Conservation (phyloP, 805 yeast genomes). For the Myxozyma neglecta region DNA sequence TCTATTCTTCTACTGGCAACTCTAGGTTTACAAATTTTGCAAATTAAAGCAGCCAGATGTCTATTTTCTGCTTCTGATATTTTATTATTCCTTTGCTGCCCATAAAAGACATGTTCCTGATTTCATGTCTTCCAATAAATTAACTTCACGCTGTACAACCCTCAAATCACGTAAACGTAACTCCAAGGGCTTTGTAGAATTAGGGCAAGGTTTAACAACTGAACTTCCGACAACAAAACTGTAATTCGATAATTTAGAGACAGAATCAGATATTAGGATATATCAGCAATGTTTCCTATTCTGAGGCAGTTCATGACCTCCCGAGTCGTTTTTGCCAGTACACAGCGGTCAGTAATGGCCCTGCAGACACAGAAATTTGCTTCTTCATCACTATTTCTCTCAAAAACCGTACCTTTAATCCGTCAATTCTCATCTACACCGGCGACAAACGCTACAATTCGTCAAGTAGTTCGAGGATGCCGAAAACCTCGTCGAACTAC, state of each 20-base stretch:
- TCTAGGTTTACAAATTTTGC: too few species aligned
- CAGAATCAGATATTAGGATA: not conserved
- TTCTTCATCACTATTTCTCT: not conserved
- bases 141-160: not conserved
- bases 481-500: slow-evolving; percentile 50
- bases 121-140: not conserved
- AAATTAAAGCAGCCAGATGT: too few species aligned
- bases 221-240: not conserved
- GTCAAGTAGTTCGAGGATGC: slow-evolving; percentile 73
- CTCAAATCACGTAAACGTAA: not conserved
- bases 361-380: not conserved
- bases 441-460: slow-evolving; percentile 57
- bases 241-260: not conserved
- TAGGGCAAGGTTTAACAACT: not conserved
- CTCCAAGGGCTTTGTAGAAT: not conserved
- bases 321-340: not conserved
- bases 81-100: too few species aligned
- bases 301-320: slow-evolving; percentile 1
- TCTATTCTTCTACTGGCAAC: too few species aligned
- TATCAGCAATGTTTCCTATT: not conserved
- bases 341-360: not conserved
- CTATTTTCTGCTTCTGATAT: too few species aligned
- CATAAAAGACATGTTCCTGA: too few species aligned
- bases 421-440: slow-evolving; percentile 13
- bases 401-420: not conserved